Evolutionary conservation across 495 filamentous ascomycete species (phyloP).

Genomic region (Podospora didyma): DNA sequence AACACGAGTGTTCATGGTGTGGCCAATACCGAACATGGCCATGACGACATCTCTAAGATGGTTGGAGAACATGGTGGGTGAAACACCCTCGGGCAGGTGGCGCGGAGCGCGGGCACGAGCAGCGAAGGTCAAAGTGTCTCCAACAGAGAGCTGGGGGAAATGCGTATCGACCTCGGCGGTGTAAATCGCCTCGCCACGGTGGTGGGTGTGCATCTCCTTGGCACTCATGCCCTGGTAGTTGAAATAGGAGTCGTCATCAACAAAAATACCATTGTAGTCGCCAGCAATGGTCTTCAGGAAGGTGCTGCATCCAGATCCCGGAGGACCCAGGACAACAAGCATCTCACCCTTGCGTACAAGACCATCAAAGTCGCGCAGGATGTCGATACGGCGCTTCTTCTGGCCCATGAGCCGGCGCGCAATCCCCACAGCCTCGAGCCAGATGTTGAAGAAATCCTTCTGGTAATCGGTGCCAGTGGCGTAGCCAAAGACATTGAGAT

Average conservation of each 20-base stretch:
- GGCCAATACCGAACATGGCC: constrained; percentile 72
- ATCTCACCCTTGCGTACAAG: constrained; percentile 75
- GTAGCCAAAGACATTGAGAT: constrained; percentile 73
- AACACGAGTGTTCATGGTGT: constrained; percentile 72
- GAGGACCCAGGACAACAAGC: constrained; percentile 73
- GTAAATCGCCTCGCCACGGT: constrained; percentile 78
- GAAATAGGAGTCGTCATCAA: constrained; percentile 61
- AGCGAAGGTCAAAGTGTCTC: constrained; percentile 76
- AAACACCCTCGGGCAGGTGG: constrained; percentile 57
- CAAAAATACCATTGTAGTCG: constrained; percentile 67
- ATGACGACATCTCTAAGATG: constrained; percentile 74
- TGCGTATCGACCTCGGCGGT: constrained; percentile 77
- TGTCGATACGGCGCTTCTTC: constrained; percentile 63
- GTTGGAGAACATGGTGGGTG: constrained; percentile 53
- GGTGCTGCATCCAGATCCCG: constrained; percentile 75
- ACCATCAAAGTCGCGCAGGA: constrained; percentile 74
- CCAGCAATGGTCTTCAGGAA: constrained; percentile 77
- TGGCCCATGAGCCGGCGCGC: constrained; percentile 45
- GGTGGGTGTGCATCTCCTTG: constrained; percentile 61
- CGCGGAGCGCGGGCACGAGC: constrained; percentile 62
- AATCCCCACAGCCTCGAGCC: constrained; percentile 49
- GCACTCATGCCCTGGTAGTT: constrained; percentile 68
- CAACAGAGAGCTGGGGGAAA: constrained; percentile 78
- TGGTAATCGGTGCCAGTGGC: constrained; percentile 77
- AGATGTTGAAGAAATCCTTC: constrained; percentile 65